Conservation (phyloP, 2,329 filamentous ascomycete genomes). For the Aureobasidium sp. region DNA sequence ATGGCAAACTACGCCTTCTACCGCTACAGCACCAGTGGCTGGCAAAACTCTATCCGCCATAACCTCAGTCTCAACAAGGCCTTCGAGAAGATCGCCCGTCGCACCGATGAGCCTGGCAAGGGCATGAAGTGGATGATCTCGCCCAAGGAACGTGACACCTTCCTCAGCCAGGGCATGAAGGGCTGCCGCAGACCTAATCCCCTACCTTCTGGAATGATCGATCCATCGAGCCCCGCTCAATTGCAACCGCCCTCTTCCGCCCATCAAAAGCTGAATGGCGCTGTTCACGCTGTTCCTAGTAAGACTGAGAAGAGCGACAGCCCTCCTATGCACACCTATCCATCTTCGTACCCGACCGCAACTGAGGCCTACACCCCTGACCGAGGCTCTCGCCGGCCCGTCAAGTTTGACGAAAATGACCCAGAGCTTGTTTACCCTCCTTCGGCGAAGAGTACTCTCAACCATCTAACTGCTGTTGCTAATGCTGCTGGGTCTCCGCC, state of each 20-base stretch:
- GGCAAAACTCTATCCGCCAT: constrained; percentile 98
- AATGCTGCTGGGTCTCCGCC: constrained; percentile 33
- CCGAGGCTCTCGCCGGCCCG: constrained; percentile 41
- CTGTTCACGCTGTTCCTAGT: constrained; percentile 12
- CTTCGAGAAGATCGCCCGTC: constrained; percentile 86
- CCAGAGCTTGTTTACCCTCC: constrained; percentile 22
- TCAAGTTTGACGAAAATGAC: constrained; percentile 23
- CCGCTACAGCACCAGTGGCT: constrained; percentile 73
- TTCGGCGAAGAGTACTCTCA: constrained; percentile 20
- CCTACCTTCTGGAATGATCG: constrained; percentile 23
- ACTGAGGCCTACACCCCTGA: constrained; percentile 50
- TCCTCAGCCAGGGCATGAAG: constrained; percentile 61
- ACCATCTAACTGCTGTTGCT: constrained; percentile 30
- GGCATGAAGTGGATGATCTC: constrained; percentile 99
- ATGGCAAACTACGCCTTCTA: constrained; percentile 91
- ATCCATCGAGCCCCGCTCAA: constrained; percentile 28
- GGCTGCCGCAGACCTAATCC: constrained; percentile 33
- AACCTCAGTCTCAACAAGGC: constrained; percentile 92
- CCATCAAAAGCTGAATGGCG: constrained; percentile 11
- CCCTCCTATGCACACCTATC: constrained; percentile 36
- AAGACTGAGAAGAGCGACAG: constrained; percentile 26
- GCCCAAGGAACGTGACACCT: constrained; percentile 75
- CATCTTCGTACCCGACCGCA: constrained; percentile 38
- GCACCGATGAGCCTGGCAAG: constrained; percentile 92
- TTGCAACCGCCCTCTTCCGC: constrained; percentile 50